Base-by-base conservation (phyloP, 106 monocot species). In the Acorus gramineus region DNA sequence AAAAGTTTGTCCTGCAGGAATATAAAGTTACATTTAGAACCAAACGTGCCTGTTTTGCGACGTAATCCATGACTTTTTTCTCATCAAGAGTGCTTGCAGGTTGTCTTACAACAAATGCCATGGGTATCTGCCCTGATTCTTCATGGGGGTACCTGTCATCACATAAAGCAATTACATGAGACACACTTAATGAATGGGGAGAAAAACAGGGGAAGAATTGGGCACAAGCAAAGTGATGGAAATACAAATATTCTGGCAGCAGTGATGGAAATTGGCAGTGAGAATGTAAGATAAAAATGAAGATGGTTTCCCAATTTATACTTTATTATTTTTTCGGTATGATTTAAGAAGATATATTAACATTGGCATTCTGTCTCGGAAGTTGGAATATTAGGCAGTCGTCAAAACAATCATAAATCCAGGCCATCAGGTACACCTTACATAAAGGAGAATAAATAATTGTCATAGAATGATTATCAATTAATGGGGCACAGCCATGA, bases 81-180 rank as follows among this genome's bases (percentile, higher is more conserved):
- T 81, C 69, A n/a, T 12, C 78, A 47, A 84, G 8, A 49, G 44
- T 70, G 56, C 77, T 81, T 44, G 75, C 81, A 46, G 75, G 76
- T 73, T 71, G 71, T 68, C 81, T 84, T 49, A 81, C 81, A 11
- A 84, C 62, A 67, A 81, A 84, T 11, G 87, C 81, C 87, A 84
- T 73, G 6, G 84, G 84, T 67, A 88, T 81, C 54, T 88, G 62
- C 42, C 87, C 87, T 56, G 78, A 84, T 52, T 78, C 84, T 76
- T 88, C 87, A 73, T 88, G 63, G 8, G 87, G 87, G 64, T 84
- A 84, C 63, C 81, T 88, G 70, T 7, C n/a, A 55, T 48, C 28
- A 7, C 14, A 43, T 5, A 60, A 6, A 60, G 43, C 28, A 28
- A 28, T 28, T 28, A 1, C 1, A 28, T 28, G 28, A 28, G 28